Evolutionary conservation across 2,329 filamentous ascomycete species (phyloP).

Genomic region (Lachnellula suecica): DNA sequence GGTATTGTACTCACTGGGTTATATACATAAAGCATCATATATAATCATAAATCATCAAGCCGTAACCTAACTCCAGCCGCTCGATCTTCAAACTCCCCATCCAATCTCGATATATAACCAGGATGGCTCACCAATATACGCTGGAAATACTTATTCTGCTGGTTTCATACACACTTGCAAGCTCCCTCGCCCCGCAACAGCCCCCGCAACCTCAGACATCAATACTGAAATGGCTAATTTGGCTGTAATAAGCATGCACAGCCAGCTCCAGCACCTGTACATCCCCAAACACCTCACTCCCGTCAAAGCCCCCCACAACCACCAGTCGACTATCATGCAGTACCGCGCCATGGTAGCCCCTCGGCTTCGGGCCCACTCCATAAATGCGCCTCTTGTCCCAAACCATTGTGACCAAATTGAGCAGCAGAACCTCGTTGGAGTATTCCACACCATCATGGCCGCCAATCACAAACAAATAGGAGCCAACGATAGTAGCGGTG

Average conservation of each 20-base stretch:
- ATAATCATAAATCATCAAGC: too few species aligned
- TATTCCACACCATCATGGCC: conserved; percentile 71
- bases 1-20: too few species aligned
- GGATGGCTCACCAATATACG: too few species aligned
- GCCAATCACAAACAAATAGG: conserved; percentile 68
- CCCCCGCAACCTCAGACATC: conserved; percentile 51
- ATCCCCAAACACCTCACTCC: conserved; percentile 65
- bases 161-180: too few species aligned
- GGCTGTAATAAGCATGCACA: conserved; percentile 70
- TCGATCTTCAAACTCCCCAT: too few species aligned
- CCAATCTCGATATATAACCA: too few species aligned
- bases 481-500: conserved; percentile 68
- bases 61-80: too few species aligned
- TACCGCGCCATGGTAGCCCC: conserved; percentile 67
- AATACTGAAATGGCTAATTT: conserved; percentile 72
- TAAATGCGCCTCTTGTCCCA: conserved; percentile 69
- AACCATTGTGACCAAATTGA: conserved; percentile 73
- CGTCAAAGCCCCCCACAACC: conserved; percentile 67
- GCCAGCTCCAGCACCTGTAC: conserved; percentile 67
- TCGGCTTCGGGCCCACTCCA: conserved; percentile 58
- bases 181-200: too few species aligned
- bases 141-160: too few species aligned
- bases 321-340: conserved; percentile 65
- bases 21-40: too few species aligned
- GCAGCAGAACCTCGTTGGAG: conserved; percentile 64